These are phyloP conservation scores for Davidsoniella eucalypti DNA, from an alignment of 2,329 filamentous ascomycete genomes.

Conservation along the genomic window DNA sequence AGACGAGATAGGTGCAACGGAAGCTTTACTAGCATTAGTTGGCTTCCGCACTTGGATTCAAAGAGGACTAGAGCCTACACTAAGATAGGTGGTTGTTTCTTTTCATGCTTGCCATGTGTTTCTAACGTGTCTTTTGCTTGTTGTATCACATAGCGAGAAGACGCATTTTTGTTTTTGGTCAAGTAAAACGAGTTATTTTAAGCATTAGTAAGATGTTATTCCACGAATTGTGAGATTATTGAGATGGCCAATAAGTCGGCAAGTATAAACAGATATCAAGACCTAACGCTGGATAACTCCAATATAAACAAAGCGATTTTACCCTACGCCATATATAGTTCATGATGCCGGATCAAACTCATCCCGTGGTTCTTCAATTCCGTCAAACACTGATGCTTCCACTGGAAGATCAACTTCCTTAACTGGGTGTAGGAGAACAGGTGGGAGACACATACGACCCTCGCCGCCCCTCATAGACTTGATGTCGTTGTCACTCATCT, in stretches of 20 bases:
- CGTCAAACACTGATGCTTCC: slow-evolving; percentile 27
- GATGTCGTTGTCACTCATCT: slow-evolving; percentile 31
- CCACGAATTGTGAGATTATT: no score
- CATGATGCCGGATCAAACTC: slow-evolving; percentile 32
- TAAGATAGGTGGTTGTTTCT: no score
- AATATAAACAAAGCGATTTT: not conserved
- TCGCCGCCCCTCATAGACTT: slow-evolving; percentile 48
- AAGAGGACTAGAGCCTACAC: no score
- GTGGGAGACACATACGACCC: slow-evolving; percentile 79
- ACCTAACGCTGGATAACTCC: not conserved
- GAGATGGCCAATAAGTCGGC: no score
- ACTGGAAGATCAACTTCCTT: slow-evolving; percentile 57
- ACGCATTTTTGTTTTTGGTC: slow-evolving; percentile 3
- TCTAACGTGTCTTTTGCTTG: not conserved
- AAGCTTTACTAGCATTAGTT: no score
- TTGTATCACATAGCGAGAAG: not conserved
- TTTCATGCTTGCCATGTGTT: no score
- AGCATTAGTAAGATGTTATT: no score
- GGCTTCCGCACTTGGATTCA: no score
- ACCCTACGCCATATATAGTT: slow-evolving; percentile 2
- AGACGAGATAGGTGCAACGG: no score
- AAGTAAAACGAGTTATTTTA: slow-evolving; percentile 1
- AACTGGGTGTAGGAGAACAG: slow-evolving; percentile 77
- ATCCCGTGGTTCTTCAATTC: slow-evolving; percentile 18
- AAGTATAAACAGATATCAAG: no score